Conservation (phyloP, 257 asterid species). For the Solanum tarapatanum region DNA sequence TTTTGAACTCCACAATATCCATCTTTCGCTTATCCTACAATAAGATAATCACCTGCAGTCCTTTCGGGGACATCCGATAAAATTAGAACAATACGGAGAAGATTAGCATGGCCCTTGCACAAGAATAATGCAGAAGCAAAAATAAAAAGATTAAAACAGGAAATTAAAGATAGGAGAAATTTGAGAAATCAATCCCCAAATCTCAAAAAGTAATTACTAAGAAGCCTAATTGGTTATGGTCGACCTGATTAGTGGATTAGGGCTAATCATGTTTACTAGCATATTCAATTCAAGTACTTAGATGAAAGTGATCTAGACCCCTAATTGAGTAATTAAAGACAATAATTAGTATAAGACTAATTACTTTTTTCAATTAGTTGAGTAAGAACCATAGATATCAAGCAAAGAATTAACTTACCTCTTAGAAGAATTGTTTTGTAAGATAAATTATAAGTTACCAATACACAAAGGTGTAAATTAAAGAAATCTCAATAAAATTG, state of each 20-base stretch:
- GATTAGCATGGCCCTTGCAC: background rate
- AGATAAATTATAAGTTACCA: background rate
- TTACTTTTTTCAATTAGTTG: background rate
- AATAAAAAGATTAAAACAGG: background rate
- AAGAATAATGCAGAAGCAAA: background rate
- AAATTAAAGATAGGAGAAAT: background rate
- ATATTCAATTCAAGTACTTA: background rate
- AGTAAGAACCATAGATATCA: background rate
- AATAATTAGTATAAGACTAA: background rate
- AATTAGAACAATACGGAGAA: background rate
- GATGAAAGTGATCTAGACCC: background rate
- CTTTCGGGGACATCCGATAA: background rate
- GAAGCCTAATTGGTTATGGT: background rate
- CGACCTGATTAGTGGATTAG: background rate
- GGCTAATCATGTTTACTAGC: background rate
- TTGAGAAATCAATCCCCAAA: background rate
- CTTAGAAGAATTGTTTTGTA: background rate
- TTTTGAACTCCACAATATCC: background rate
- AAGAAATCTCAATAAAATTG: background rate
- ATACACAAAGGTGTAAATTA: background rate
- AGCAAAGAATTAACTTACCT: background rate
- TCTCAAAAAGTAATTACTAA: background rate
- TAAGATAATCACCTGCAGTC: background rate
- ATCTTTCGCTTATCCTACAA: background rate
- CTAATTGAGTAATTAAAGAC: background rate